phyloP scores from a whole-genome alignment of 2,329 filamentous ascomycete genomes.

The Botrytis fabae region DNA sequence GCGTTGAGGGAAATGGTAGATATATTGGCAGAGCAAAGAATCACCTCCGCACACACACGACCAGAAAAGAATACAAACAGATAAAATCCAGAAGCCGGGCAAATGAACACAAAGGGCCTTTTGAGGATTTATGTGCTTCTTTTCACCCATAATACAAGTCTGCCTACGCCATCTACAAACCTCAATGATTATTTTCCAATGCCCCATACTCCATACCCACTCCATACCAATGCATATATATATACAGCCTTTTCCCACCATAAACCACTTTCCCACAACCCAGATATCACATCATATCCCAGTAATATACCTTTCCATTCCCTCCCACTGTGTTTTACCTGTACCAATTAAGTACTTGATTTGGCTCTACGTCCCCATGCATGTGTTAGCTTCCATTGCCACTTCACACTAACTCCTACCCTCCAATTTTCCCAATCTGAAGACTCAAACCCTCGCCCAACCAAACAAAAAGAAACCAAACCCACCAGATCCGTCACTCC shows the following conservation, averaged over 20 bases:
- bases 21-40: conserved; percentile 5
- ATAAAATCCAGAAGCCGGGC: neutral
- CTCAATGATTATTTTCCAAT: neutral
- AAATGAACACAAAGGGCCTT: neutral
- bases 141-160: too few relatives aligned
- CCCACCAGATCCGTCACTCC: conserved; percentile 57
- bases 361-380: conserved; percentile 49
- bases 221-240: conserved; percentile 9
- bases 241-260: neutral
- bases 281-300: conserved; percentile 44
- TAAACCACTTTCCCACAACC: neutral
- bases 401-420: neutral
- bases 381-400: conserved; percentile 4
- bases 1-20: conserved; percentile 7
- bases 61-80: neutral
- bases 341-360: conserved; percentile 64
- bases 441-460: neutral
- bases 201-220: conserved; percentile 2
- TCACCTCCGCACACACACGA: neutral
- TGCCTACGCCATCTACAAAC: neutral
- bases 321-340: conserved; percentile 66
- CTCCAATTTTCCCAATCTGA: neutral
- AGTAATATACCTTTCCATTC: conserved; percentile 58
- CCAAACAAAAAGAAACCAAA: conserved; percentile 24
- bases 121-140: neutral